Percentiles rank a stretch among this genome's conserved stretches.
Evolutionary conservation across 2,329 filamentous ascomycete species (phyloP).

Genomic region (Plenodomus lindquistii): DNA sequence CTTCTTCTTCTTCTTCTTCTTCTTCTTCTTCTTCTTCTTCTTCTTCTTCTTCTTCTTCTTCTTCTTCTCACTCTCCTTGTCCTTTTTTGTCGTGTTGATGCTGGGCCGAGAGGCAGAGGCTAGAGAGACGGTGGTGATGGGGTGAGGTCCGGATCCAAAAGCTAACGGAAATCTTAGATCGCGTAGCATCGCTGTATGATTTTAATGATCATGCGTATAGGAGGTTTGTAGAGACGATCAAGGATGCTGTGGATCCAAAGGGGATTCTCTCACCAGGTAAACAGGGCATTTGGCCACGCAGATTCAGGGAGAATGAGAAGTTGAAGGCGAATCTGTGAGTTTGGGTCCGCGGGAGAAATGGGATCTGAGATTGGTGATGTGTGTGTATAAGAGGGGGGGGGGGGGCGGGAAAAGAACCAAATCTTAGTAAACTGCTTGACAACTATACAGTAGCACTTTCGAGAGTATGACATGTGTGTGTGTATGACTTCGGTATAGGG

Average conservation of each 20-base stretch:
- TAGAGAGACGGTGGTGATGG: too few species aligned
- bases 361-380: too few species aligned
- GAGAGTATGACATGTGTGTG: too few species aligned
- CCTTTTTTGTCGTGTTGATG: too few species aligned
- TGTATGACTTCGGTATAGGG: too few species aligned
- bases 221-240: slow-evolving; percentile 37
- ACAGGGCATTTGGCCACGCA: slow-evolving; percentile 37
- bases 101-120: too few species aligned
- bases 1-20: background rate
- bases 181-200: slow-evolving; percentile 35
- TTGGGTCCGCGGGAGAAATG: background rate
- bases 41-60: background rate
- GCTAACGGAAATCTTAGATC: slow-evolving; percentile 20
- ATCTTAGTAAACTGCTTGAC: too few species aligned
- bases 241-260: slow-evolving; percentile 38
- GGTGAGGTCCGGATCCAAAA: too few species aligned
- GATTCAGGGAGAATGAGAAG: slow-evolving; percentile 25
- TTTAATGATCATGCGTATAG: slow-evolving; percentile 39
- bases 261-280: slow-evolving; percentile 38
- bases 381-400: too few species aligned
- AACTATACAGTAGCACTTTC: too few species aligned
- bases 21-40: background rate
- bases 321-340: slow-evolving; percentile 28
- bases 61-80: background rate
- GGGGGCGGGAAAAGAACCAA: too few species aligned